Base-by-base conservation (phyloP, 2,329 filamentous ascomycete genomes). In the Myrmaecium sp. region DNA sequence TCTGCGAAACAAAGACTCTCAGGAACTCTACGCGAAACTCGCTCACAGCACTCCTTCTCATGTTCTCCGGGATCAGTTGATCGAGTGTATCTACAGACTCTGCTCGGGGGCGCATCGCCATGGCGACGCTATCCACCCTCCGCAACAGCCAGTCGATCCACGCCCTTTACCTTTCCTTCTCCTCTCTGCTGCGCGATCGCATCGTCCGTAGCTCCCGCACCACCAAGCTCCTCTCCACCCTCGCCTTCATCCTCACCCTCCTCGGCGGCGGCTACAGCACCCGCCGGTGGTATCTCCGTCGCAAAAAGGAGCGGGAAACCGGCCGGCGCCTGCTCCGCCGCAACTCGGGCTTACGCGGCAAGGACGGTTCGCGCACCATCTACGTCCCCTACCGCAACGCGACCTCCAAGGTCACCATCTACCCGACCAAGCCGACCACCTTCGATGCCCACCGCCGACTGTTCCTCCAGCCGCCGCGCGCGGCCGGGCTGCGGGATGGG, bases 361-460 rank as follows among this genome's bases (percentile, higher is more conserved):
- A 94, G 56, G 89, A 95, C 60, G 89, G 89, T 26, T 86, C 82
- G 25, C 68, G 89, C 29, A 92, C 83, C 9, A 89, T 98, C 31
- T 95, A 89, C 46, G 89, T 98, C 15, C 84, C 86, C 2, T 89
- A 93, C 53, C 82, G 81, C 51, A 69, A 83, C 38, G 64, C 73
- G 28, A 93, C 83, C 2, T 78, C 83, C 38, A 92, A 91, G 51
- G 86, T 98, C 25, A 76, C 78, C 30, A 94, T 98, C 36, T 64
- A 81, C 46, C 75, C 78, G 5, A 98, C 84, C 15, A 94, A 94
- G 47, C 70, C 74, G 12, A 77, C 86, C 18, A 98, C 89, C 0
- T 98, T 95, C 47, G 86, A 98, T 61, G 91, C 89, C 5, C 89
- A 98, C 55, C 70, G 89, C 16, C 68, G 91, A 14, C 64, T 98